A percentile compares a stretch with the other conserved stretches of the same genome.
Conservation (phyloP, 192 early-diverging fungal species). For the Blastocladiella britannica region DNA sequence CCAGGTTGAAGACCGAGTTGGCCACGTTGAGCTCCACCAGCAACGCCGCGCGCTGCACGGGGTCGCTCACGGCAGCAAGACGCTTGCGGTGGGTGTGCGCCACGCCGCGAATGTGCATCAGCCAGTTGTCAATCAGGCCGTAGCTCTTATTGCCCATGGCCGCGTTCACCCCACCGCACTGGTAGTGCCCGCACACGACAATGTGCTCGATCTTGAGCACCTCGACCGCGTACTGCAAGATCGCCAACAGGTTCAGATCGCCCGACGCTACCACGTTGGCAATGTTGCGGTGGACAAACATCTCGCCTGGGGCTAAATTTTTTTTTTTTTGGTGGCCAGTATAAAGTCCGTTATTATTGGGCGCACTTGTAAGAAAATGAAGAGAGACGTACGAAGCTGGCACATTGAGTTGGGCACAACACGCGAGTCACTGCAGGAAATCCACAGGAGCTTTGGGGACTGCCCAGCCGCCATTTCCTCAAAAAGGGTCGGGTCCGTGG, state of each 20-base stretch:
- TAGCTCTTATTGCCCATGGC: constrained; percentile 34
- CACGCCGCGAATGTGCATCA: constrained; percentile 67
- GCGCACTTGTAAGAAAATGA: not conserved
- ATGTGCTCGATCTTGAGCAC: constrained; percentile 80
- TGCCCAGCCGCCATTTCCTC: constrained; percentile 48
- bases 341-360: not conserved
- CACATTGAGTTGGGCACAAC: not conserved
- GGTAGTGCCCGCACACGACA: constrained; percentile 28
- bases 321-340: not conserved
- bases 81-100: constrained; percentile 35
- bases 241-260: constrained; percentile 62
- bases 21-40: constrained; percentile 33
- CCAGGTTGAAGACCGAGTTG: constrained; percentile 46
- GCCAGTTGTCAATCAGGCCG: constrained; percentile 79
- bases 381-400: not conserved
- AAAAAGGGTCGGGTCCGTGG: constrained; percentile 50
- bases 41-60: constrained; percentile 22
- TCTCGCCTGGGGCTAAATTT: constrained; percentile 48
- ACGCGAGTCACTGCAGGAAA: constrained; percentile 15
- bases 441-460: constrained; percentile 69
- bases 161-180: constrained; percentile 49
- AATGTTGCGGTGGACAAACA: constrained; percentile 96
- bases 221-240: constrained; percentile 84
- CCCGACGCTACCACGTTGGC: constrained; percentile 21
- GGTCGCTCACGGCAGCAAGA: constrained; percentile 5